phyloP scores from a whole-genome alignment of 2,329 filamentous ascomycete species.

The Fusarium virguliforme region DNA sequence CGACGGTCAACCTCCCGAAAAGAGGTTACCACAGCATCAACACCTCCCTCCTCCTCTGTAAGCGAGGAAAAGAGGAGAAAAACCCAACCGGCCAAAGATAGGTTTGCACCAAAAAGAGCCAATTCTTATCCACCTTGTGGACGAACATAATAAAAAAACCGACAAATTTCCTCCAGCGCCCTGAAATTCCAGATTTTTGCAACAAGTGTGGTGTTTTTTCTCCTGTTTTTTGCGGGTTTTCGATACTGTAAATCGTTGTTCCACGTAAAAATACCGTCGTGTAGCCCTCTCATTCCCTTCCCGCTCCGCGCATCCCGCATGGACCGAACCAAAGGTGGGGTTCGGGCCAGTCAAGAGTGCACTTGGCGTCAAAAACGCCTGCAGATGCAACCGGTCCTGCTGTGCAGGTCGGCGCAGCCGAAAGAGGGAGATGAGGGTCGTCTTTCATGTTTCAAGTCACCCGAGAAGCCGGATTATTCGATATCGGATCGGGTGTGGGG shows the following conservation, averaged over 20 bases:
- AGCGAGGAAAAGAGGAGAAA: conserved; percentile 15
- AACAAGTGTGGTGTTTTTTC: conserved; percentile 34
- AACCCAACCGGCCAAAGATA: conserved; percentile 28
- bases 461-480: conserved; percentile 31
- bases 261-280: conserved; percentile 25
- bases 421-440: conserved; percentile 28
- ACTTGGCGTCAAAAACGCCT: conserved; percentile 19
- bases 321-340: conserved; percentile 30
- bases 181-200: conserved; percentile 36
- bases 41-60: conserved; percentile 23
- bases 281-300: conserved; percentile 23
- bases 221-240: conserved; percentile 33
- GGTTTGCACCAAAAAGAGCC: conserved; percentile 50
- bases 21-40: conserved; percentile 33
- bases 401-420: conserved; percentile 21
- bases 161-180: conserved; percentile 37
- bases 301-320: conserved; percentile 19
- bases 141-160: conserved; percentile 21
- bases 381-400: conserved; percentile 22
- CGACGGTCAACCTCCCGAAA: conserved; percentile 20
- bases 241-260: conserved; percentile 39
- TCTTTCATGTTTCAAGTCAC: conserved; percentile 33
- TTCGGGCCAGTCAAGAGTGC: conserved; percentile 33
- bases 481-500: conserved; percentile 29
- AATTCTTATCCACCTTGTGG: conserved; percentile 45